Evolutionary conservation across 179 eudicot species (phyloP).

Genomic region (Silene coronaria): DNA sequence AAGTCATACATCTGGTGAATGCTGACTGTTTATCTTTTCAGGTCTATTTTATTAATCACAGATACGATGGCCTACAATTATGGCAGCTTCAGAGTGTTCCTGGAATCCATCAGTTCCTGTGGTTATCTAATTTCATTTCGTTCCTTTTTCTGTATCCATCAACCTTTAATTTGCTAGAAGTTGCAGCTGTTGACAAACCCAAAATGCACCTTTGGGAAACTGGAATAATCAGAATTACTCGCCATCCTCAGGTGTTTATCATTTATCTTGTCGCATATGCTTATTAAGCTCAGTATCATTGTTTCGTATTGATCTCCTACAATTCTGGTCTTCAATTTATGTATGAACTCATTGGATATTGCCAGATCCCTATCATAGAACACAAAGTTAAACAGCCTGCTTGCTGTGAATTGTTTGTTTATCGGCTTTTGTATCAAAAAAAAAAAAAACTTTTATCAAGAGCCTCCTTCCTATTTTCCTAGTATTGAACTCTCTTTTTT

Average conservation of each 20-base stretch:
- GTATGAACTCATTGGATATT: not conserved
- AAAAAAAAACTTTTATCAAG: not conserved
- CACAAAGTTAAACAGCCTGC: not conserved
- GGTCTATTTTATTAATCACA: slow-evolving; percentile 96
- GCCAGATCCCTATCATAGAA: not conserved
- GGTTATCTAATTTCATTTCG: slow-evolving; percentile 70
- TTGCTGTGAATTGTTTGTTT: not conserved
- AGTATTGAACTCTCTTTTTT: not conserved
- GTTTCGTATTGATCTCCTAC: not conserved
- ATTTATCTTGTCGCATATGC: not conserved
- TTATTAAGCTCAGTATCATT: not conserved
- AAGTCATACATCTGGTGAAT: not conserved
- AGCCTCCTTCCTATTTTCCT: not conserved
- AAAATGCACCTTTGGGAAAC: slow-evolving; percentile 99
- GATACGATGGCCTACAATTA: slow-evolving; percentile 87
- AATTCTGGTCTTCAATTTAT: not conserved
- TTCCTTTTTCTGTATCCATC: slow-evolving; percentile 93
- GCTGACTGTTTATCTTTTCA: slow-evolving; percentile 26
- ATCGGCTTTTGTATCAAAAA: not conserved
- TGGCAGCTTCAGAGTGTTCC: slow-evolving; percentile 87
- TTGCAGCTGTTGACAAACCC: slow-evolving; percentile 97
- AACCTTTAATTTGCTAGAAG: slow-evolving; percentile 89
- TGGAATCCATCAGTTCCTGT: slow-evolving; percentile 63
- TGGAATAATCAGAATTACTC: slow-evolving; percentile 92
- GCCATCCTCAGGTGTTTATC: slow-evolving; percentile 84